Conservation (phyloP, 2,329 filamentous ascomycete species). For the Botryotinia calthae region DNA sequence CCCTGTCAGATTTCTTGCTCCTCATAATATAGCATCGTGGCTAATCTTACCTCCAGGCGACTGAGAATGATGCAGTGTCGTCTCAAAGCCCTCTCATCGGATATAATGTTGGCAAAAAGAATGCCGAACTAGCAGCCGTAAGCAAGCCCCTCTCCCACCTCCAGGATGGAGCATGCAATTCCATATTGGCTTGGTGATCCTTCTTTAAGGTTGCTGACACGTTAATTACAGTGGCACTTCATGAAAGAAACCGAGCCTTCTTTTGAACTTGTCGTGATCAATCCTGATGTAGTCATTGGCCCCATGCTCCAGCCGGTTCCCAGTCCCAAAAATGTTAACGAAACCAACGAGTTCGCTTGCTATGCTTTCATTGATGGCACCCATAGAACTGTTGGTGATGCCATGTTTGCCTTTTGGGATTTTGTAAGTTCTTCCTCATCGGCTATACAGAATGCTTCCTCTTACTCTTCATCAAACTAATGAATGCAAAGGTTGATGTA, state of each 20-base stretch:
- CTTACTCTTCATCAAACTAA: not conserved
- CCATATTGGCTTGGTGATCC: not conserved
- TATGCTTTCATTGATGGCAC: slow-evolving; percentile 51
- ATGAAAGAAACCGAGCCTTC: slow-evolving; percentile 49
- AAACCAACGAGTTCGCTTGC: slow-evolving; percentile 57
- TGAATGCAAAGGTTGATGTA: slow-evolving; percentile 42
- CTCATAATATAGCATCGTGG: slow-evolving; percentile 28
- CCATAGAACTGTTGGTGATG: slow-evolving; percentile 41
- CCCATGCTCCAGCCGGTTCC: slow-evolving; percentile 61
- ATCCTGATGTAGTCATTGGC: slow-evolving; percentile 60
- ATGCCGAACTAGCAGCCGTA: slow-evolving; percentile 59
- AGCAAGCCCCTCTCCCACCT: not conserved
- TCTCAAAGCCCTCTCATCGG: slow-evolving; percentile 39
- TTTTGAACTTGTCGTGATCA: slow-evolving; percentile 60
- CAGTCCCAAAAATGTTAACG: slow-evolving; percentile 61
- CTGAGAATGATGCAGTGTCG: slow-evolving; percentile 39
- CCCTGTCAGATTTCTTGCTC: slow-evolving; percentile 44
- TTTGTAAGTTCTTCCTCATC: slow-evolving; percentile 39
- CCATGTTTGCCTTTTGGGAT: slow-evolving; percentile 24
- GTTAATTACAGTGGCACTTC: slow-evolving; percentile 50
- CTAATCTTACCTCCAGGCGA: slow-evolving; percentile 19
- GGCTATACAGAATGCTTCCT: not conserved
- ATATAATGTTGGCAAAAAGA: slow-evolving; percentile 49
- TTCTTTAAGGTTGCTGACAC: not conserved
- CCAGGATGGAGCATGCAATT: not conserved